Percentiles rank a stretch among this genome's conserved stretches.
Evolutionary conservation across 257 asterid genomes (phyloP).

Genomic region (Vinca minor): DNA sequence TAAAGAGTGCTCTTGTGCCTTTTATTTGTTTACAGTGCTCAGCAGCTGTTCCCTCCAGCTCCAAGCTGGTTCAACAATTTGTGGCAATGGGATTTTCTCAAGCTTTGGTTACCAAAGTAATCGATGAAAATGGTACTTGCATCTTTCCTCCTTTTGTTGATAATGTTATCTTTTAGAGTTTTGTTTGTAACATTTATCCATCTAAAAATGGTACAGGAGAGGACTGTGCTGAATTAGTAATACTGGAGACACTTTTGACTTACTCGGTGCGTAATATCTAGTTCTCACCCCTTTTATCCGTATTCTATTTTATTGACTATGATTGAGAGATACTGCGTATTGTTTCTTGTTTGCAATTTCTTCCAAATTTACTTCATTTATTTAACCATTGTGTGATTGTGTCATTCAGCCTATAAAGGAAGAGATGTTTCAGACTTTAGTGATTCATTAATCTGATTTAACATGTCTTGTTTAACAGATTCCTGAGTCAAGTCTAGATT

Average conservation of each 20-base stretch:
- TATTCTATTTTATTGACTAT: background rate
- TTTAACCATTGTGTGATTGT: background rate
- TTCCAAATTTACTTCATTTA: background rate
- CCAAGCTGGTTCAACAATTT: conserved; percentile 18
- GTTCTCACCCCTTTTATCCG: background rate
- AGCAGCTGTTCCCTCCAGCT: conserved; percentile 17
- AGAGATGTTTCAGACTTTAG: background rate
- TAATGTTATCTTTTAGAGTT: background rate
- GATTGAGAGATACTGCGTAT: background rate
- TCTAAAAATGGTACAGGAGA: conserved; percentile 37
- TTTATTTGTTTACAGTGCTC: conserved; percentile 19
- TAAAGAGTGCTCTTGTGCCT: background rate
- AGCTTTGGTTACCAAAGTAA: conserved; percentile 28
- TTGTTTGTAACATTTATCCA: conserved; percentile 4
- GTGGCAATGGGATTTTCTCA: conserved; percentile 33
- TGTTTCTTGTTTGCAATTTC: background rate
- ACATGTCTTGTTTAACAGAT: too few relatives aligned
- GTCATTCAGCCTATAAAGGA: background rate
- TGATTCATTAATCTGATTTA: background rate
- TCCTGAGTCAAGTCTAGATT: background rate
- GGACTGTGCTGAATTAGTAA: conserved; percentile 35
- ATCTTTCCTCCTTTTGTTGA: background rate
- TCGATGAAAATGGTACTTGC: conserved; percentile 30
- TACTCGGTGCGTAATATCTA: conserved; percentile 40
- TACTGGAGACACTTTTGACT: conserved; percentile 53